Base-by-base conservation (phyloP, 306 rosid genomes). In the Leucaena leucocephala region DNA sequence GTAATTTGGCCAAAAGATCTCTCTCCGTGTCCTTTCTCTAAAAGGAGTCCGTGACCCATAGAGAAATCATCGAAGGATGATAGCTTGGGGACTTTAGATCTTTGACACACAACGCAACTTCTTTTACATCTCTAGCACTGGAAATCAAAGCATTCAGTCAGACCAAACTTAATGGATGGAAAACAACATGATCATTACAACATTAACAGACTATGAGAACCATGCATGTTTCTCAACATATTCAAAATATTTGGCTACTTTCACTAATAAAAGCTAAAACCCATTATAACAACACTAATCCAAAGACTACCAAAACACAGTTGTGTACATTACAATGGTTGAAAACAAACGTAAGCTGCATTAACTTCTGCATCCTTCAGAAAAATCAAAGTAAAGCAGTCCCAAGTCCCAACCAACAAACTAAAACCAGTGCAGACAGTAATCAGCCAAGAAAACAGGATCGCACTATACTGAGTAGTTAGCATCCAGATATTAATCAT, bases 121-220 rank as follows among this genome's bases (percentile, higher is more conserved):
- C 99, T 3, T 83, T 87, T 76, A 80, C 88, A 44, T 96, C 99
- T 75, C 88, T 83, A 62, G 98, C 99, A 89, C 99, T 96, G 89
- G 45, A 83, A 81, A 78, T 45, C 66, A 74, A 9, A 34, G 77
- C 43, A 16, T 44, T 19, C 34, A 64, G 76, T 77, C 76, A 83
- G 81, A 80, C 77, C 49, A 71, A 49, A 27, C 44, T 48, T 40
- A 44, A 49, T 38, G 15, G 61, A 45, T 76, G 12, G 52, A 45
- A 80, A 58, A 59, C 48, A 68, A 40, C 64, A 58, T 65, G 50
- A 22, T n/a, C 36, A 68, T 19, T 5, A 15, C n/a, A 46, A 49
- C 45, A 45, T 35, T 5, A 61, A 22, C 65, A 54, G 63, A 72
- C 54, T 45, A 17, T 27, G 72, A 62, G 55, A 64, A 68, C 15